Evolutionary conservation across 306 rosid genomes (phyloP).

Genomic region (Citrullus colocynthis): DNA sequence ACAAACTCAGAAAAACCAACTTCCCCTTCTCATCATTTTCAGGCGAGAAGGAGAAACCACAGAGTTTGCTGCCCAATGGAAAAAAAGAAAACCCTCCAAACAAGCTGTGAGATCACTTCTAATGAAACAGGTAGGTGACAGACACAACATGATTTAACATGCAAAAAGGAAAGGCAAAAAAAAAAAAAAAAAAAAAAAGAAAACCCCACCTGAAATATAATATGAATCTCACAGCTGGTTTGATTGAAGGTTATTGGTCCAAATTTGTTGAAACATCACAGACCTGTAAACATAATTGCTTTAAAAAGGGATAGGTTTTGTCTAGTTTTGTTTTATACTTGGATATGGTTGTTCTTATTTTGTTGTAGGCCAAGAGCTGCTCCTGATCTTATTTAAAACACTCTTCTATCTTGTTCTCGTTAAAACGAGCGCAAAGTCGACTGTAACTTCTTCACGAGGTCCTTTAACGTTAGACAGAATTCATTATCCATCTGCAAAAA

Average conservation of each 20-base stretch:
- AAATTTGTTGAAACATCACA: slow-evolving; percentile 20
- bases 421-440: slow-evolving; percentile 34
- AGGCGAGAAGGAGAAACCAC: slow-evolving; percentile 10
- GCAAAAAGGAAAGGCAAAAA: slow-evolving; percentile 21
- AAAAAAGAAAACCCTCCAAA: slow-evolving; percentile 19
- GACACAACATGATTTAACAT: slow-evolving; percentile 36
- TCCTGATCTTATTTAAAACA: not conserved
- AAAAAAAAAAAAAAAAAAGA: too few relatives aligned
- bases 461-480: slow-evolving; percentile 55
- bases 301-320: not conserved
- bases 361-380: not conserved
- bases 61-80: slow-evolving; percentile 16
- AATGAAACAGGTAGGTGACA: slow-evolving; percentile 25
- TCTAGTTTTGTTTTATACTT: not conserved
- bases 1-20: not conserved
- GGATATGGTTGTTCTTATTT: not conserved
- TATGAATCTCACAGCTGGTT: slow-evolving; percentile 35
- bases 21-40: not conserved
- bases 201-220: slow-evolving; percentile 41
- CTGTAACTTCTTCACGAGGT: slow-evolving; percentile 55
- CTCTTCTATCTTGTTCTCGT: slow-evolving; percentile 17
- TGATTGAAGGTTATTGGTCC: slow-evolving; percentile 21
- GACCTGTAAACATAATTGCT: slow-evolving; percentile 16
- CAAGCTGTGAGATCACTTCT: slow-evolving; percentile 25
- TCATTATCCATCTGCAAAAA: slow-evolving; percentile 64